A percentile compares a stretch with the other conserved stretches of the same genome.
Conservation (phyloP, 805 yeast genomes). For the Brettanomyces custersianus region DNA sequence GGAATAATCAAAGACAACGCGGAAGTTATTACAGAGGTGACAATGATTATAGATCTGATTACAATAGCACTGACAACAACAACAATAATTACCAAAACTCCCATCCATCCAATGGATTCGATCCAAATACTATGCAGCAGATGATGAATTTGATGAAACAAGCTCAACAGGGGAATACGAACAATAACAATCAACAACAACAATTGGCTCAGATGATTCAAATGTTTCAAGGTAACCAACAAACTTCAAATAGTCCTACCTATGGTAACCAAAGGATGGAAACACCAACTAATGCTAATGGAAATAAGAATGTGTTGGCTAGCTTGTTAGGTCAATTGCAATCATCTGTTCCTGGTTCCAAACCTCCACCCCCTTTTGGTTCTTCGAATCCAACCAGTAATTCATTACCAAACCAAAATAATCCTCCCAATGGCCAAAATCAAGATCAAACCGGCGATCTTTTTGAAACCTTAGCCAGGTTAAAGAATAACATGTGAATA, state of each 20-base stretch:
- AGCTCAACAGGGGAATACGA: slow-evolving; percentile 14
- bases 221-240: too few relatives aligned
- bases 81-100: too few relatives aligned
- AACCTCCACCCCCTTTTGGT: slow-evolving; percentile 13
- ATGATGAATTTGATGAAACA: slow-evolving; percentile 24
- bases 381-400: not conserved
- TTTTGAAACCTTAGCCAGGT: slow-evolving; percentile 29
- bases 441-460: slow-evolving; percentile 26
- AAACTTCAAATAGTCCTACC: too few relatives aligned
- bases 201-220: slow-evolving; percentile 6
- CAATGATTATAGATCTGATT: too few relatives aligned
- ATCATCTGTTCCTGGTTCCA: slow-evolving; percentile 11
- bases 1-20: too few relatives aligned
- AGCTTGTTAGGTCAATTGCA: slow-evolving; percentile 17
- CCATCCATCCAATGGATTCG: too few relatives aligned
- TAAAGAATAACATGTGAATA: slow-evolving; percentile 28
- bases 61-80: too few relatives aligned
- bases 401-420: slow-evolving; percentile 1
- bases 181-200: slow-evolving; percentile 10
- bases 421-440: slow-evolving; percentile 4
- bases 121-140: slow-evolving; percentile 25
- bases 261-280: too few relatives aligned
- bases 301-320: slow-evolving; percentile 9
- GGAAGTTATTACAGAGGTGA: too few relatives aligned
- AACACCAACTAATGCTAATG: not conserved